Evolutionary conservation across 129 eudicot species (phyloP).

Genomic region (Lactuca sativa): DNA sequence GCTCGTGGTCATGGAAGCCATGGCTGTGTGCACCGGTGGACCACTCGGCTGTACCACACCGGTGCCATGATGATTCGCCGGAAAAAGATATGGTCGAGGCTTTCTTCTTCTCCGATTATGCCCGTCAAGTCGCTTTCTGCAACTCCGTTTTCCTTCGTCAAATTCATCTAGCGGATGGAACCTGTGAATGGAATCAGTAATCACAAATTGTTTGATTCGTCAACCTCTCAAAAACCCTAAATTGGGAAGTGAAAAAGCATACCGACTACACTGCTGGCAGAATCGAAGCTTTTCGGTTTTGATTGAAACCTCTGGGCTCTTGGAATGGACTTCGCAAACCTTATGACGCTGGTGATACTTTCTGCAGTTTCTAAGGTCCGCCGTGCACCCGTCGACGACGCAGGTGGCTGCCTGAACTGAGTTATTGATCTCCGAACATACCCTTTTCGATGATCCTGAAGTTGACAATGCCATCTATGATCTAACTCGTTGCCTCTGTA

Average conservation of each 20-base stretch:
- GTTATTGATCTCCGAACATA: neutral
- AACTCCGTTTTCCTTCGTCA: slow-evolving; percentile 48
- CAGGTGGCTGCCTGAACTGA: slow-evolving; percentile 28
- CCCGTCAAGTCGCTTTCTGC: slow-evolving; percentile 54
- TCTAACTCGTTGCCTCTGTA: slow-evolving; percentile 10
- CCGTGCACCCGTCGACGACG: slow-evolving; percentile 56
- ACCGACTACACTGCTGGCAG: slow-evolving; percentile 74
- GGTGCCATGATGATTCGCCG: slow-evolving; percentile 27
- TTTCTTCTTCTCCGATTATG: slow-evolving; percentile 53
- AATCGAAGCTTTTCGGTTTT: slow-evolving; percentile 45
- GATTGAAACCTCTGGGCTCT: slow-evolving; percentile 52
- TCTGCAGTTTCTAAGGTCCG: slow-evolving; percentile 53
- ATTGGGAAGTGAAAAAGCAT: slow-evolving; percentile 2
- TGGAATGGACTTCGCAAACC: slow-evolving; percentile 58
- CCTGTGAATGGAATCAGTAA: slow-evolving; percentile 4
- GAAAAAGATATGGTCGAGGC: slow-evolving; percentile 32
- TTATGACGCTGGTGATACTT: slow-evolving; percentile 58
- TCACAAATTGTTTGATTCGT: neutral
- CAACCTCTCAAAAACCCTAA: neutral
- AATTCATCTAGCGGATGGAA: slow-evolving; percentile 47
- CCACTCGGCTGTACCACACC: slow-evolving; percentile 28
- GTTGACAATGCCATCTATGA: slow-evolving; percentile 20
- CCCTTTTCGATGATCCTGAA: slow-evolving; percentile 44
- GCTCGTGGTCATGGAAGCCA: slow-evolving; percentile 9
- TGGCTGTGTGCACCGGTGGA: slow-evolving; percentile 31